A percentile compares a stretch with the other conserved stretches of the same genome.
These are phyloP conservation scores for Tricholoma sp. DNA, from an alignment of 768 basidiomycete species.

Conservation along the genomic window DNA sequence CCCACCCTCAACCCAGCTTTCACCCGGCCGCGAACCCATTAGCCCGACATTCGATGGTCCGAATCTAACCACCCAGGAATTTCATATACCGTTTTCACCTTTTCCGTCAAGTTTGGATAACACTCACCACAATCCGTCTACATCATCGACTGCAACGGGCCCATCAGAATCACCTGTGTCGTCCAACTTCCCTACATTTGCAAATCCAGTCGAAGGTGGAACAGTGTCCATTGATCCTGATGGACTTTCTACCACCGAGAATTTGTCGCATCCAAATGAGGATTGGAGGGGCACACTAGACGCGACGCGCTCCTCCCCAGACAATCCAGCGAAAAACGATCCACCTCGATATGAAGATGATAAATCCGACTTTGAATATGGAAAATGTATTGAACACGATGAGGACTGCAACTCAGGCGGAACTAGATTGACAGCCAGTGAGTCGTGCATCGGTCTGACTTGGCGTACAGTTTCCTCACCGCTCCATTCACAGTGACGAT, in stretches of 20 bases:
- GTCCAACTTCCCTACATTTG: conserved; percentile 30
- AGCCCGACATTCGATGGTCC: conserved; percentile 16
- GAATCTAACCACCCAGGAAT: conserved; percentile 13
- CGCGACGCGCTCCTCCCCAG: not conserved
- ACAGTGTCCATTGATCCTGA: conserved; percentile 8
- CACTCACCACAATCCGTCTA: conserved; percentile 3
- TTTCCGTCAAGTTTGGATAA: conserved; percentile 7
- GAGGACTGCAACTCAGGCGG: not conserved
- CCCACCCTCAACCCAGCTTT: conserved; percentile 6
- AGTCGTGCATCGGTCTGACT: not conserved
- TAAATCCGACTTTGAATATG: conserved; percentile 10
- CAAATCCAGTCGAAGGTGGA: conserved; percentile 14
- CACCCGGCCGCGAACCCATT: conserved; percentile 18
- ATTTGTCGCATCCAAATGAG: conserved; percentile 3
- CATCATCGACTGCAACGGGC: conserved; percentile 6
- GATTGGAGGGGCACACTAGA: conserved; percentile 10
- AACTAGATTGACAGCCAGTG: not conserved
- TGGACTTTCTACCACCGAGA: conserved; percentile 4
- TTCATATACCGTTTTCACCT: conserved; percentile 17
- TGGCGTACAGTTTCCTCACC: not conserved
- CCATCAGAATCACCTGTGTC: conserved; percentile 23
- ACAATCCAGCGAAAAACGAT: conserved; percentile 5
- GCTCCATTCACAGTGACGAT: not conserved
- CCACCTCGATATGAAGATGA: conserved; percentile 11
- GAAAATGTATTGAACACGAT: conserved; percentile 4